Evolutionary conservation across 306 rosid genomes (phyloP).

Genomic region (Malus sieversii): DNA sequence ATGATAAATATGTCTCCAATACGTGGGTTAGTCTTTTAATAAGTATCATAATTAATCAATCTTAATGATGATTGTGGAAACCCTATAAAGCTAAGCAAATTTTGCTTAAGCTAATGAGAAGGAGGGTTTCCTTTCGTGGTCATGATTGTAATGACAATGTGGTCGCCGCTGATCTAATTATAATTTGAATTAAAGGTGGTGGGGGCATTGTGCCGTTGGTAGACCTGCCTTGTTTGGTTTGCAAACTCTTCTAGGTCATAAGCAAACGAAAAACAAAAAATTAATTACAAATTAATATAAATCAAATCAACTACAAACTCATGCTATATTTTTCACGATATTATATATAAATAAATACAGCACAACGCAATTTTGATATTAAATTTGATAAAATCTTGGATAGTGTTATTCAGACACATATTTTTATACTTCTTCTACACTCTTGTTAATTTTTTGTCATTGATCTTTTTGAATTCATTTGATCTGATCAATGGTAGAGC

Average conservation of each 20-base stretch:
- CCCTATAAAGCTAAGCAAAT: not conserved
- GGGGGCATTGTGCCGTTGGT: not conserved
- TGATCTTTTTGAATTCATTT: too few relatives aligned
- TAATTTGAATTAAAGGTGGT: not conserved
- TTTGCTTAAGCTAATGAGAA: constrained; percentile 6
- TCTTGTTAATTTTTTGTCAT: too few relatives aligned
- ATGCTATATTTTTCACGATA: not conserved
- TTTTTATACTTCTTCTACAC: too few relatives aligned
- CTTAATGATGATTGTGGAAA: constrained; percentile 1
- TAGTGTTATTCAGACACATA: too few relatives aligned
- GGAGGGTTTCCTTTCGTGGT: constrained; percentile 13
- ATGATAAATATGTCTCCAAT: not conserved
- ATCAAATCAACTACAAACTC: not conserved
- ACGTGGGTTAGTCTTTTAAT: constrained; percentile 2
- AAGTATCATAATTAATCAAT: not conserved
- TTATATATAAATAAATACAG: too few relatives aligned
- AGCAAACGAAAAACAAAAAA: not conserved
- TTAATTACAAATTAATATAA: not conserved
- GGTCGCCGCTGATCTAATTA: not conserved
- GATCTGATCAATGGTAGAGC: too few relatives aligned
- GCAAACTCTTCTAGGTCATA: not conserved
- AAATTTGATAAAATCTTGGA: too few relatives aligned
- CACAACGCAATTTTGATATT: too few relatives aligned
- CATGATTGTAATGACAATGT: not conserved
- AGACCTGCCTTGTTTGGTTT: not conserved